Evolutionary conservation across 192 early-diverging fungal species (phyloP), one percentile per base, ranked within the genome.

Genomic region (Coemansia sp.): DNA sequence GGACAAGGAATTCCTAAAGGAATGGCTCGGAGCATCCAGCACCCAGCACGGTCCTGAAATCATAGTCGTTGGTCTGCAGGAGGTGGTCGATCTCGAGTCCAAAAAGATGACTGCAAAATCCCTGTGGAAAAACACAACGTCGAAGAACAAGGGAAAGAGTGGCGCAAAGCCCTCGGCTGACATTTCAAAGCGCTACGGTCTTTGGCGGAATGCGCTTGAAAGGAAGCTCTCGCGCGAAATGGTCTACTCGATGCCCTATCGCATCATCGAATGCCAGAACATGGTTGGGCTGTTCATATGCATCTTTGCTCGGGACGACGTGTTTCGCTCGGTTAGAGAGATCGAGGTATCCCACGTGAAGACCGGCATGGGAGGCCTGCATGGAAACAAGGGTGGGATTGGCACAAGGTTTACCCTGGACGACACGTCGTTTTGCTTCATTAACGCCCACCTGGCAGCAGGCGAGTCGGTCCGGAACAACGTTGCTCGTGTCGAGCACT

Each of bases 351-450:
- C 86, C 13, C 84, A 85, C 50, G 90, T 92, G 30, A 97, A 99
- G 82, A 99, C 97, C 2, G 97, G 97, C 15, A 72, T 94, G 56
- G 86, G 90, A 74, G 89, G 89, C 15, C 69, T 93, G 47, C 84
- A 89, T 50, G 97, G 95, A 44, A 99, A 99, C 81, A 99, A 99
- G 81, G 97, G 97, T 28, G 93, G 86, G 13, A 87, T 94, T 6
- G 88, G 86, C 27, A 83, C 95, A 33, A 85, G 97, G 25, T 76
- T 99, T 34, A 82, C 87, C 17, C 82, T 90, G 59, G 75, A 88
- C 57, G 94, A 96, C 70, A 88, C 92, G 6, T 93, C 91, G 47
- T 50, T 96, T 15, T 90, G 89, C 61, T 90, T 96, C 73, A 87
- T 99, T 29, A 92, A 89, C 60, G 85, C 86, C 14, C 97, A 99